Percentiles rank a stretch among this genome's conserved stretches.
Evolutionary conservation across 306 rosid genomes (phyloP).

Genomic region (Parietaria judaica): DNA sequence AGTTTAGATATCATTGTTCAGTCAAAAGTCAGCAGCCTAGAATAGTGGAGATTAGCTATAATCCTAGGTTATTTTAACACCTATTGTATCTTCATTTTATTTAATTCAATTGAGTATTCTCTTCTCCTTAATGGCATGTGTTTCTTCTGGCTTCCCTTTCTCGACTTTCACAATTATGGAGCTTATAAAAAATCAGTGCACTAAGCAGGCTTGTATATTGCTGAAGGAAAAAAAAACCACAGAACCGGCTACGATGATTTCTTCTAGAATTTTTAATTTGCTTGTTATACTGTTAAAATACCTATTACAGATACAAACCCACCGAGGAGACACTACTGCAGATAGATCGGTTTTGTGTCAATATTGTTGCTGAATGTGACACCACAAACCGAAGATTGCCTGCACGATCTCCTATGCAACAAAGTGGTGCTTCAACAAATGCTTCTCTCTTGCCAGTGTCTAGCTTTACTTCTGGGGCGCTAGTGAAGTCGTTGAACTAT

Average conservation of each 20-base stretch:
- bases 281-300: neutral
- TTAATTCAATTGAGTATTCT: no score
- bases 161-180: neutral
- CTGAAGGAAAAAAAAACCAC: neutral
- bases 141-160: neutral
- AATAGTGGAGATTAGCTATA: no score
- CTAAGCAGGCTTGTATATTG: slow-evolving; percentile 13
- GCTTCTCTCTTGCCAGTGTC: slow-evolving; percentile 67
- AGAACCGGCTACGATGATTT: neutral
- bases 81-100: no score
- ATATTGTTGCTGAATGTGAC: slow-evolving; percentile 74
- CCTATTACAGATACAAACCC: slow-evolving; percentile 76
- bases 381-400: slow-evolving; percentile 44
- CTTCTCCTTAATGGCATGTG: no score
- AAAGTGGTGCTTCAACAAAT: slow-evolving; percentile 48
- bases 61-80: no score
- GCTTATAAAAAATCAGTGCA: neutral
- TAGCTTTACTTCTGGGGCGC: slow-evolving; percentile 73
- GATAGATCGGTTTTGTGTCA: slow-evolving; percentile 94
- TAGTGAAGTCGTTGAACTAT: slow-evolving; percentile 76
- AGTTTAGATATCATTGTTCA: no score
- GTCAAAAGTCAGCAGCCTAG: no score
- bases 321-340: slow-evolving; percentile 82
- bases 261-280: slow-evolving; percentile 2
- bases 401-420: slow-evolving; percentile 48